Evolutionary conservation across 345 rosid species (phyloP), one percentile per base, ranked within the genome.

Genomic region (Mallotus nudiflorus): DNA sequence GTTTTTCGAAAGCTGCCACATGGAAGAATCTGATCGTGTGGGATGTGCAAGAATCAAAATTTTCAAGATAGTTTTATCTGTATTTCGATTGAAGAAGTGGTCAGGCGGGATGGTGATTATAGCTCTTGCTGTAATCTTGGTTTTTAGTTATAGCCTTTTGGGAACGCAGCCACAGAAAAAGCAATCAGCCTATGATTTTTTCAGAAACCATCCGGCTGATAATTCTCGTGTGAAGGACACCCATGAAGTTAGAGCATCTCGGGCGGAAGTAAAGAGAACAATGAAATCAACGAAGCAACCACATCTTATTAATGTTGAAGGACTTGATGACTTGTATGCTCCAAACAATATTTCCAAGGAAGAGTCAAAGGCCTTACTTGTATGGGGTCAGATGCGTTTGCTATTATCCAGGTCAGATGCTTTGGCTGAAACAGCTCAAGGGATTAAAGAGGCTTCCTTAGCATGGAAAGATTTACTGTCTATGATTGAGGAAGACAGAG

Each of bases 391-490:
- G 50, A 77, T 93, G 91, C 91, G 78, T 55, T 51, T 58, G 40
- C 73, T 93, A 24, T 65, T 93, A 48, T 86, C 96, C 33, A 80
- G 97, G 73, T 86, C 90, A 0, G 91, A 91, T 84, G 86, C 94
- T 67, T 82, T 93, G 80, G 83, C 90, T 29, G 94, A 84, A 72
- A 88, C 90, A 15, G 85, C 81, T 64, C 95, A 81, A 74, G 98
- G 98, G 78, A 62, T 93, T 48, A 79, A 82, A 72, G 98, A 91
- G 80, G 97, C 91, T 65, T 79, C 96, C 1, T 16, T 85, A 33
- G 91, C 85, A 0, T 87, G 93, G 89, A 89, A 84, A 71, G 81
- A 79, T 62, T 80, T 88, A 64, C 46, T 82, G 57, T 62, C 76
- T 3, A 60, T 55, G 27, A 83, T 86, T 51, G 70, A 66, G 65